Base-by-base conservation (phyloP, 1,139 yeast species). In the Keqinozyma sinolaborantium region DNA sequence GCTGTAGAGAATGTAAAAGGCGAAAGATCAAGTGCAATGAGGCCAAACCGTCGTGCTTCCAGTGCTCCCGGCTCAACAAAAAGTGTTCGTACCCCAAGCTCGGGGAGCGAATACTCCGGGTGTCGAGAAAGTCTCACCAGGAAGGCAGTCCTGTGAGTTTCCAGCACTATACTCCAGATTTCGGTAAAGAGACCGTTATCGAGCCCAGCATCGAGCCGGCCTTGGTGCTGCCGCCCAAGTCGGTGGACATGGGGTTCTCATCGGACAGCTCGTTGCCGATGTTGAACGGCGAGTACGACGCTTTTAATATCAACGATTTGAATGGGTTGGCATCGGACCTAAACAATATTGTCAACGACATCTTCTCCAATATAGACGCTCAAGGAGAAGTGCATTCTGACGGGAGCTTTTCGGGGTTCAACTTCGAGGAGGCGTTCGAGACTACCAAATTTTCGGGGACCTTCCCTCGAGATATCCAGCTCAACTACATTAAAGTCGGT, bases 11-110 rank as follows among this genome's bases (percentile, higher is more conserved):
- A 40, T 64, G 71, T 36, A 64, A 64, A 35, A 46, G 71, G 31
- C 48, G 71, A 12, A 64, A 64, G 35, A 62, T 64, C 32, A 64
- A 63, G 49, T 79, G 85, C 48, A 83, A 78, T 47, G 86, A 79
- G 45, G 63, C 62, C 1, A 74, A 75, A 39, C 83, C 83, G 1
- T 51, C 50, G 26, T 79, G 86, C 45, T 61, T 74, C 68, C 68
- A 61, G 39, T 64, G 71, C 40, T 42, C 52, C 4, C 39, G 70
- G 26, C 47, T 64, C 16, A 51, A 48, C 28, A 64, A 64, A 34
- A 45, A 35, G 1, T 64, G 71, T 38, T 47, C 50, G 6, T 64
- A 64, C 38, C 65, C 71, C 30, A 45, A 40, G 26, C 40, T 46
- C 23, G 64, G 70, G 1, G 66, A 60, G 34, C 68, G 44, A 28